Evolutionary conservation across 2,329 filamentous ascomycete genomes (phyloP).

Genomic region (Pseudocercospora cruenta): DNA sequence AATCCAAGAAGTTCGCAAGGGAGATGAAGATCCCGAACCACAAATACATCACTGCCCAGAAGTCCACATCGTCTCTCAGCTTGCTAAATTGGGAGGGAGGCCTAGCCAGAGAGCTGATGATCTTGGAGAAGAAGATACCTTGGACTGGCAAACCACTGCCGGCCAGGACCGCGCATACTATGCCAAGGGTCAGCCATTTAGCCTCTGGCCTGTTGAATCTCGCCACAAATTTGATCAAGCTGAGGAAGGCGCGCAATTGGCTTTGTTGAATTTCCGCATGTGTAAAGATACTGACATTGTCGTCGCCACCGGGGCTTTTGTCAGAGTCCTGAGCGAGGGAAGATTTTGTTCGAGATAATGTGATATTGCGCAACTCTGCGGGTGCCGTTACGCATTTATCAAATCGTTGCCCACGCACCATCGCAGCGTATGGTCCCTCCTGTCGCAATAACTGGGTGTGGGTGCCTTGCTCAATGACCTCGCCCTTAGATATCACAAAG

Average conservation of each 20-base stretch:
- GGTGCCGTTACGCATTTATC: too few species aligned
- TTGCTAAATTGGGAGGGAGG: constrained; percentile 56
- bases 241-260: not conserved
- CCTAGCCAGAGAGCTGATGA: constrained; percentile 72
- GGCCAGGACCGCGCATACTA: constrained; percentile 74
- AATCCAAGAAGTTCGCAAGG: constrained; percentile 64
- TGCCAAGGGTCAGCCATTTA: constrained; percentile 72
- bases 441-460: constrained; percentile 76
- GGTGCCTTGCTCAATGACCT: constrained; percentile 87
- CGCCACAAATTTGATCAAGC: not conserved
- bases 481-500: constrained; percentile 82
- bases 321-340: too few species aligned
- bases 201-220: constrained; percentile 71
- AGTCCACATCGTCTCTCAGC: constrained; percentile 74
- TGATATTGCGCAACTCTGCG: too few species aligned
- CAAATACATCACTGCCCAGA: constrained; percentile 87
- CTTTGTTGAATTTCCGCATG: not conserved
- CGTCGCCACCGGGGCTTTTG: not conserved
- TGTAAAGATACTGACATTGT: not conserved
- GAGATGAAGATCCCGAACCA: constrained; percentile 58
- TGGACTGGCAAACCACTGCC: constrained; percentile 79
- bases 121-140: constrained; percentile 85
- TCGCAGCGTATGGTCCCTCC: constrained; percentile 76
- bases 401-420: too few species aligned
- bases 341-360: too few species aligned